Base-by-base conservation (phyloP, 495 filamentous ascomycete species). In the Hypoxylon intermedium region DNA sequence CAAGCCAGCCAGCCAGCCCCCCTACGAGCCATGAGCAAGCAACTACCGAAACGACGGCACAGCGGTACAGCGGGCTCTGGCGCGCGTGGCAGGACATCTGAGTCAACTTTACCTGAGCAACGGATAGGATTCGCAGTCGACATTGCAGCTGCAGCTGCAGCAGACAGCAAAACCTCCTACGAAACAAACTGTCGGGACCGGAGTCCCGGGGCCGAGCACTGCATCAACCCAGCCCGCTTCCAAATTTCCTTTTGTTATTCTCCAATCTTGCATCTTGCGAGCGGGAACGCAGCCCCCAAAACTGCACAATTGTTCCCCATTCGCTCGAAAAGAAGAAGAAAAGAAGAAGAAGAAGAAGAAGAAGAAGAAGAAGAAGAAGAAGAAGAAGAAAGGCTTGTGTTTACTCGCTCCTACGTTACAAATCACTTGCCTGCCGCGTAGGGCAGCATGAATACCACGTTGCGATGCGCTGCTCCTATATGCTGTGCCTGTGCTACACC, bases 221-320 rank as follows among this genome's bases (percentile, higher is more conserved):
- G 41, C 46, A 45, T 31, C n/a, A 42, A 37, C 49, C 23, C 49
- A 33, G 49, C 26, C 49, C 13, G 1, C 16, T 20, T 23, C 42
- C 42, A 26, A 45, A 15, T 26, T 2, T 15, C 15, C 16, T 13
- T 6, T 12, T 26, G 24, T 7, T 3, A 26, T 3, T 26, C 24
- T n/a, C n/a, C n/a, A n/a, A n/a, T n/a, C n/a, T n/a, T n/a, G n/a
- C n/a, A n/a, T n/a, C n/a, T n/a, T n/a, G n/a, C n/a, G n/a, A n/a
- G n/a, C n/a, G n/a, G n/a, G n/a, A n/a, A n/a, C n/a, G n/a, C n/a
- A n/a, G n/a, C n/a, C n/a, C n/a, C n/a, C n/a, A n/a, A n/a, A n/a
- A n/a, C n/a, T n/a, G n/a, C n/a, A n/a, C 37, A 58, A 31, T 52
- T 58, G 50, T 51, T 59, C 31, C 37, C 56, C 56, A 23, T 23